Base-by-base conservation (phyloP, 768 basidiomycete species). In the Pleurotus tuber-regium region DNA sequence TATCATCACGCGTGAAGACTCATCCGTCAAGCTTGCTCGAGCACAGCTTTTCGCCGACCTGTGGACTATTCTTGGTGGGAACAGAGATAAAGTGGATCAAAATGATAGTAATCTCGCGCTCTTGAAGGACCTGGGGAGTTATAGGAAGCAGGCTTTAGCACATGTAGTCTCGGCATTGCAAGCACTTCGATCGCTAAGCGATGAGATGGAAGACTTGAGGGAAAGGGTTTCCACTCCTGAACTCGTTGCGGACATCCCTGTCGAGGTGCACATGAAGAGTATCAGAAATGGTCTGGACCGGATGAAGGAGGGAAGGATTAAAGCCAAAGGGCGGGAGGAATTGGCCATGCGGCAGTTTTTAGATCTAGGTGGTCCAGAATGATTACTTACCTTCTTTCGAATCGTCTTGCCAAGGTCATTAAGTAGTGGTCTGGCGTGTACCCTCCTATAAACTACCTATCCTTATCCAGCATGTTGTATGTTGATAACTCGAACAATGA, bases 191-290 rank as follows among this genome's bases (percentile, higher is more conserved):
- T 70, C 71, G 31, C 79, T 90, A 82, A 79, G 79, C 56, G 82
- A 79, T 29, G 87, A 90, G 55, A 82, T 91, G 74, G 87, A 88
- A 61, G 87, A 88, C 38, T 66, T 92, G 54, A 73, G 89, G 54
- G 85, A 88, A 61, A 72, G 85, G 14, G 86, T 88, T 1, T 78
- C 86, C 3, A 77, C 80, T 26, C 88, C 89, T 1, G 81, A 82
- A 43, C 65, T 91, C 4, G 63, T 79, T 9, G 66, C 78, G n/a
- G 70, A 68, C 35, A 72, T 89, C 12, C 86, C 88, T 3, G 69
- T 86, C 3, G 83, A 86, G 52, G 87, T 90, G 18, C 88, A 91
- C 58, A 82, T 91, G 66, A 79, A 79, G 68, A 88, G 83, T 53
- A 88, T 92, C 57, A 70, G 69, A 61, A 71, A 59, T 30, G 87